phyloP scores from a whole-genome alignment of 108 stramenopile species.

The Tribonema minus region DNA sequence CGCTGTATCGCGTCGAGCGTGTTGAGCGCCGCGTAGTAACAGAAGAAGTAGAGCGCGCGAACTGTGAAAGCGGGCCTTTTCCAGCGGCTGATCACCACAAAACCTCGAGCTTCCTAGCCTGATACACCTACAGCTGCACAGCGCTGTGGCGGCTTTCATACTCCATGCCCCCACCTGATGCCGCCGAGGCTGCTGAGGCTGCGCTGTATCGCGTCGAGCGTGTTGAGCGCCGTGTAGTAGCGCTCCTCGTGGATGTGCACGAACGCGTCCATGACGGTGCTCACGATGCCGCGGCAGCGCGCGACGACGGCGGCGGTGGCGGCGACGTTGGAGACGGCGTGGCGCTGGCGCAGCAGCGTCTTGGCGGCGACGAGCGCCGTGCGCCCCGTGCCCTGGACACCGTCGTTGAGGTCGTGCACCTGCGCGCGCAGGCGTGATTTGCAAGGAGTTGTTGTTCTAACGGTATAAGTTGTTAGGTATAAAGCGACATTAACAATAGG shows the following conservation, averaged over 20 bases:
- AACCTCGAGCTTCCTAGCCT: no score
- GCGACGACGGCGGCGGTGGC: not conserved
- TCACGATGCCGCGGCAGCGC: conserved; percentile 39
- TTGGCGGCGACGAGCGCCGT: conserved; percentile 15
- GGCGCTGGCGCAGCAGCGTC: conserved; percentile 11
- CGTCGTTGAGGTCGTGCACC: conserved; percentile 14
- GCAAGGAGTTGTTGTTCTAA: not conserved
- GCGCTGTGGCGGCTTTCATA: no score
- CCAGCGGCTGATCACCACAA: no score
- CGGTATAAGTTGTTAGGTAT: not conserved
- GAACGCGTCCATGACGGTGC: conserved; percentile 43
- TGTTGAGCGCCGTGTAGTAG: conserved; percentile 47
- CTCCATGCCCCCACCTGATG: no score
- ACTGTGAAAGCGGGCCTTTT: no score
- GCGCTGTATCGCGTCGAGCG: conserved; percentile 32
- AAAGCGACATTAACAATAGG: not conserved
- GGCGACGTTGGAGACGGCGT: conserved; percentile 21
- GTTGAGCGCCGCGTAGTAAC: conserved; percentile 47
- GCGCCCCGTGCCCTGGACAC: conserved; percentile 28
- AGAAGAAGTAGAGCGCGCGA: no score
- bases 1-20: conserved; percentile 36
- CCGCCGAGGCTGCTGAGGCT: conserved; percentile 32
- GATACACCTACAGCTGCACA: no score
- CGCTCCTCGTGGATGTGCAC: conserved; percentile 49
- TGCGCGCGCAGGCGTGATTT: not conserved